Conservation (phyloP, 441 rosid genomes). For the Populus tomentosa region DNA sequence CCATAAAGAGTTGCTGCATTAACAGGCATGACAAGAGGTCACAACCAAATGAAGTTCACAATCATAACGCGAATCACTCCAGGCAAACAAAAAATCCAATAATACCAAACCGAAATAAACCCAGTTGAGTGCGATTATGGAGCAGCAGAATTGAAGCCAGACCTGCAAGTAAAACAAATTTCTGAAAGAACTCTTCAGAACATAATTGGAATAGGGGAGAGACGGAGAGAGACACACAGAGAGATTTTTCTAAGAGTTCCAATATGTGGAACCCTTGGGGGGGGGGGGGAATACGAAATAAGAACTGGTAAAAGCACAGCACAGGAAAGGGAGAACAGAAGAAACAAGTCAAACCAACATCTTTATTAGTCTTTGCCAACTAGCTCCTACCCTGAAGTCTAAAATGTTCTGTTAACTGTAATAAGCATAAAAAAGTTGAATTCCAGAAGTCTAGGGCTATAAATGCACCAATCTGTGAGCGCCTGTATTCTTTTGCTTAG, state of each 20-base stretch:
- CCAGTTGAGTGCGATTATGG: background rate
- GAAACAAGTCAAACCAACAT: slow-evolving; percentile 17
- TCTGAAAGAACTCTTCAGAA: slow-evolving; percentile 5
- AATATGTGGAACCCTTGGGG: background rate
- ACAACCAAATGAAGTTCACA: slow-evolving; percentile 6
- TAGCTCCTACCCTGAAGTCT: slow-evolving; percentile 11
- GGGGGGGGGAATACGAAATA: too few relatives aligned
- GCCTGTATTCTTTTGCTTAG: slow-evolving; percentile 13
- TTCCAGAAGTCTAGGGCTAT: slow-evolving; percentile 13
- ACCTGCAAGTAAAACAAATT: slow-evolving; percentile 1
- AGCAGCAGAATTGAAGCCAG: background rate
- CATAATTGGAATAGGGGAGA: background rate
- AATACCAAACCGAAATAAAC: background rate
- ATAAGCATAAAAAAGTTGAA: slow-evolving; percentile 7
- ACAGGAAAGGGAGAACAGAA: slow-evolving; percentile 19
- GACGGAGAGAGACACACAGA: accelerated
- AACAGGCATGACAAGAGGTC: background rate
- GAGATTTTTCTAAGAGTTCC: background rate
- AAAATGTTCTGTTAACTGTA: slow-evolving; percentile 7
- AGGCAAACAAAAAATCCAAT: background rate
- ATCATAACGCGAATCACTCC: slow-evolving; percentile 1
- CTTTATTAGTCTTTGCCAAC: slow-evolving; percentile 19
- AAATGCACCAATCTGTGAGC: slow-evolving; percentile 14
- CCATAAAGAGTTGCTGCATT: slow-evolving; percentile 9
- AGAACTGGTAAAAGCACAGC: slow-evolving; percentile 18